A percentile compares a stretch with the other conserved stretches of the same genome.
phyloP scores from a whole-genome alignment of 306 rosid species.

The Rosa rugosa region DNA sequence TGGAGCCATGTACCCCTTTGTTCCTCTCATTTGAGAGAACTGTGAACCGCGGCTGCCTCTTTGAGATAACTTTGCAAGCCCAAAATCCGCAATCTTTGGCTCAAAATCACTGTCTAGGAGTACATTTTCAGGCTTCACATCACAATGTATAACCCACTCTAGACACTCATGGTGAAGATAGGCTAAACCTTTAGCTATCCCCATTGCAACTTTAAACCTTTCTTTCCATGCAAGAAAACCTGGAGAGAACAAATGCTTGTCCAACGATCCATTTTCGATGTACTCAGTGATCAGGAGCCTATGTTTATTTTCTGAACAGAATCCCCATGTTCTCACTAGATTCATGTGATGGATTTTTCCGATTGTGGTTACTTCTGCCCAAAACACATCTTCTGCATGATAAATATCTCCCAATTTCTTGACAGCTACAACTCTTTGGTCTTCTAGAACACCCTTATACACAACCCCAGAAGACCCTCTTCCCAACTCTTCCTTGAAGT shows the following conservation, averaged over 20 bases:
- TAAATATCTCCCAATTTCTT: slow-evolving; percentile 31
- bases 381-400: slow-evolving; percentile 45
- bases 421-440: slow-evolving; percentile 35
- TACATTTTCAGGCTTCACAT: slow-evolving; percentile 59
- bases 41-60: slow-evolving; percentile 20
- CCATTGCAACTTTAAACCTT: slow-evolving; percentile 37
- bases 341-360: slow-evolving; percentile 53
- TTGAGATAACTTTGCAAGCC: slow-evolving; percentile 38
- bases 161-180: slow-evolving; percentile 58
- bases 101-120: slow-evolving; percentile 40
- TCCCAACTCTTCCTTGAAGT: slow-evolving; percentile 46
- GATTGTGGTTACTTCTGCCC: slow-evolving; percentile 49
- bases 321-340: slow-evolving; percentile 49
- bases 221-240: slow-evolving; percentile 34
- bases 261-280: slow-evolving; percentile 45
- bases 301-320: slow-evolving; percentile 44
- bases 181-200: slow-evolving; percentile 41
- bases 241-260: slow-evolving; percentile 20
- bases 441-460: slow-evolving; percentile 34
- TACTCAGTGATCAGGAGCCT: slow-evolving; percentile 46
- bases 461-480: slow-evolving; percentile 44
- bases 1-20: slow-evolving; percentile 62
- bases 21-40: slow-evolving; percentile 37
- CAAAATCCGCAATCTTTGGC: slow-evolving; percentile 65
- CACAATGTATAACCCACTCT: slow-evolving; percentile 59